Base-by-base conservation (phyloP, 495 filamentous ascomycete genomes). In the Aspergillus asperescens region DNA sequence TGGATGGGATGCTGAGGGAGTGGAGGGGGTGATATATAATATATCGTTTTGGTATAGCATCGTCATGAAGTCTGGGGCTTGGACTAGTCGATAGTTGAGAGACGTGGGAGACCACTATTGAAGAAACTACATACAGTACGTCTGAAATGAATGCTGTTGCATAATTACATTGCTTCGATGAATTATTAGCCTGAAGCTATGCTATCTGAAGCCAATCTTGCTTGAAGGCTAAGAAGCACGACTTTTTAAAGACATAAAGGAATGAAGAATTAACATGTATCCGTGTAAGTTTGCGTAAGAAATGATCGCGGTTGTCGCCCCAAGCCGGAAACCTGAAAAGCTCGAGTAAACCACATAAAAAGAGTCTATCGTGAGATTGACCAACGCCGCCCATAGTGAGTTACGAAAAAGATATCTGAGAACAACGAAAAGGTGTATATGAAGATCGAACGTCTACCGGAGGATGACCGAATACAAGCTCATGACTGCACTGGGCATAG, bases 301-400 rank as follows among this genome's bases (percentile, higher is more conserved):
- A 49, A 57, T 19, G 34, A 53, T 34, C 24, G 18, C 43, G 48
- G 42, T 29, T 50, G 42, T 53, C 48, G 52, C 40, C 55, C 55
- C 48, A 56, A 35, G 6, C 44, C 44, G 50, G 50, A 48, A 49
- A 35, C 44, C 42, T 24, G 50, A 42, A 48, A 48, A 55, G 43
- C 32, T 56, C 40, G 57, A 60, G 48, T 41, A 46, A 56, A 56
- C 57, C 44, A 43, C 41, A 60, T 35, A 55, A 63, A 56, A 49
- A 56, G 61, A 66, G 64, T 75, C 72, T 75, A 75, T 67, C 53
- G 45, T 73, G 66, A 73, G 60, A 65, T 68, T 65, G 62, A 72
- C 56, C 56, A 67, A 72, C 72, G 72, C 70, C 70, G 64, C 66
- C 69, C 67, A 64, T 62, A 66, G 62, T 61, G 62, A 68, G 64